Conservation (phyloP, 345 rosid species). For the Moricandia arvensis region DNA sequence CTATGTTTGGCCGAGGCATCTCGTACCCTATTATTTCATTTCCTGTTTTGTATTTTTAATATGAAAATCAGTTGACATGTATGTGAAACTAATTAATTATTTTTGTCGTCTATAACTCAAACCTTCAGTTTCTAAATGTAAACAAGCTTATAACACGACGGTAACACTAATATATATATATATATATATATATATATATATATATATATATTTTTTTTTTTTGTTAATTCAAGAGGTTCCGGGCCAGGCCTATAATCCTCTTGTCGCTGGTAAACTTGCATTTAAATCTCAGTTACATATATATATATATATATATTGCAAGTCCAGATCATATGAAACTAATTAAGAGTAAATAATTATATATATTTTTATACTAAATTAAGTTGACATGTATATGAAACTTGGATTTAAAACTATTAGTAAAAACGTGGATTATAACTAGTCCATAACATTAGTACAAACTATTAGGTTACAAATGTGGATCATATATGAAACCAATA, state of each 20-base stretch:
- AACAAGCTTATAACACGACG: neutral
- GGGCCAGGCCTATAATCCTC: too few species aligned
- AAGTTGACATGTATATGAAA: too few species aligned
- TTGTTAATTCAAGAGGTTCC: too few species aligned
- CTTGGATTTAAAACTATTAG: too few species aligned
- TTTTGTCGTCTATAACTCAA: neutral
- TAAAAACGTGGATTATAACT: neutral
- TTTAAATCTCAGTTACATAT: too few species aligned
- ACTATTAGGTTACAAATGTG: neutral
- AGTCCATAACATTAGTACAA: neutral
- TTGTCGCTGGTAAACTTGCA: too few species aligned
- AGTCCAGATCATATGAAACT: neutral
- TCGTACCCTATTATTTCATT: conserved; percentile 74
- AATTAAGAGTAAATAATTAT: neutral
- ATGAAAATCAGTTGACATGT: neutral
- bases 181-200: too few species aligned
- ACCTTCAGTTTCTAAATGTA: neutral
- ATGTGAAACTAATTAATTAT: neutral
- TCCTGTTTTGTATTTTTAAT: conserved; percentile 43
- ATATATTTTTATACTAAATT: neutral
- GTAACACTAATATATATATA: neutral
- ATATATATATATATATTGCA: too few species aligned
- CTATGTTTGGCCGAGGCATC: conserved; percentile 89
- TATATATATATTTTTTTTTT: too few species aligned
- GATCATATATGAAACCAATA: neutral